Evolutionary conservation across 176 grass and related monocot genomes (phyloP).

Genomic region (Pontederia paniculata): DNA sequence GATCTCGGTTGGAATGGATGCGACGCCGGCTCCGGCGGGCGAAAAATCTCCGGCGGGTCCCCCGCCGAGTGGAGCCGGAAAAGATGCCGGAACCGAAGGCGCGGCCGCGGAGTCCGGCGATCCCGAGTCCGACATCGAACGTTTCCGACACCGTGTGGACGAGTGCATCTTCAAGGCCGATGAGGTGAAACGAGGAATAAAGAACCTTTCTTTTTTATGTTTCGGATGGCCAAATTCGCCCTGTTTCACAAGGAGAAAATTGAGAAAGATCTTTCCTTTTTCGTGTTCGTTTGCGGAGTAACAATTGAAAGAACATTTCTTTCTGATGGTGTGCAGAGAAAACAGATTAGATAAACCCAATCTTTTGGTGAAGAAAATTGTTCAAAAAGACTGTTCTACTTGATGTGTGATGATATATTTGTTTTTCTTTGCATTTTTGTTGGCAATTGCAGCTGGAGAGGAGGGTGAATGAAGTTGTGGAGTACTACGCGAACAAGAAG

Average conservation of each 20-base stretch:
- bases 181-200: background rate
- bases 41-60: background rate
- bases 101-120: background rate
- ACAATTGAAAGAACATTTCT: no score
- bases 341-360: no score
- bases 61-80: background rate
- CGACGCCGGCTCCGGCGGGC: background rate
- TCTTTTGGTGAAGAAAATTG: no score
- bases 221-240: no score
- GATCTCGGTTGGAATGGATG: background rate
- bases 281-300: no score
- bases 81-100: background rate
- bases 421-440: no score
- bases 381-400: no score
- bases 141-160: conserved; percentile 7
- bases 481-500: conserved; percentile 45
- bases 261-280: no score
- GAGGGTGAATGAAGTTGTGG: conserved; percentile 42
- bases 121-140: background rate
- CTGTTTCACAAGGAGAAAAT: no score
- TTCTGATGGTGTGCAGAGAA: no score
- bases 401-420: no score
- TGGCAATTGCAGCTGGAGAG: conserved; percentile 44
- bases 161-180: conserved; percentile 7
- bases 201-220: no score